These are phyloP conservation scores for Piper betle DNA, from an alignment of 164 flowering plant genomes.

Conservation along the genomic window DNA sequence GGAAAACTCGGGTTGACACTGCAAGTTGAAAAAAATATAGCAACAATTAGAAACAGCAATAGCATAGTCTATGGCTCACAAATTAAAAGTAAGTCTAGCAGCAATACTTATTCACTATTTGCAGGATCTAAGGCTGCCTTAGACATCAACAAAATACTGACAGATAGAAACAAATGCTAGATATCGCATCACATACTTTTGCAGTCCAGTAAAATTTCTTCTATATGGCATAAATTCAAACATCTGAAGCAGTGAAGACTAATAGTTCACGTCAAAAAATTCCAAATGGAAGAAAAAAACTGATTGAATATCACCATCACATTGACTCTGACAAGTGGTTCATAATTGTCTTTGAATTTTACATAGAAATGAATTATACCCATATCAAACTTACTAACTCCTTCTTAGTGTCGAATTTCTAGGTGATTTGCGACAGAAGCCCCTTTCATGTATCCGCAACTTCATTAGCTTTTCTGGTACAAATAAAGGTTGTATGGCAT, in stretches of 20 bases:
- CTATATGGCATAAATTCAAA: too few relatives aligned
- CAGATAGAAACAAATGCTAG: too few relatives aligned
- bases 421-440: not conserved
- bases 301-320: not conserved
- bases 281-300: too few relatives aligned
- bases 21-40: not conserved
- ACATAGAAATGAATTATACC: too few relatives aligned
- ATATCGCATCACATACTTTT: too few relatives aligned
- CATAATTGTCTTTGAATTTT: too few relatives aligned
- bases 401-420: not conserved
- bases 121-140: too few relatives aligned
- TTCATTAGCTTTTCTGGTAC: not conserved
- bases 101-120: not conserved
- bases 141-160: too few relatives aligned
- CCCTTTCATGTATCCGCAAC: not conserved
- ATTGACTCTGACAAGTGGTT: too few relatives aligned
- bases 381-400: not conserved
- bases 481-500: not conserved
- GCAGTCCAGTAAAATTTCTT: too few relatives aligned
- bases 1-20: constrained; percentile 6
- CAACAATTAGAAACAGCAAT: too few relatives aligned
- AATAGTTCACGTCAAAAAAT: too few relatives aligned
- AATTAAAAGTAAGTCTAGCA: not conserved
- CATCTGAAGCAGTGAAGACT: not conserved
- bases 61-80: not conserved